phyloP scores from a whole-genome alignment of 2,329 filamentous ascomycete genomes.

The Calonectria multiphialidica region DNA sequence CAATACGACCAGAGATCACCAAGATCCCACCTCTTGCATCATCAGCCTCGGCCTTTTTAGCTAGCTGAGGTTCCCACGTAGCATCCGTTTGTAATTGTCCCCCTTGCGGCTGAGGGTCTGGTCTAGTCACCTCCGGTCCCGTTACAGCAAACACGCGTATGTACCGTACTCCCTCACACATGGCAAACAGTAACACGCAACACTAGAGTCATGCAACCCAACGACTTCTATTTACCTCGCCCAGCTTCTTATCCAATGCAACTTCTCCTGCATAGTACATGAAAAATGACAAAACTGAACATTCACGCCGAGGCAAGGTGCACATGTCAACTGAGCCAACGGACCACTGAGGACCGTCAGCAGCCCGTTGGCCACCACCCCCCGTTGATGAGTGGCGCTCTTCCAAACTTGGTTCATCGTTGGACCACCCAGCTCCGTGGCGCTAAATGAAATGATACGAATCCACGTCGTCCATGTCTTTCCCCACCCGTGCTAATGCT shows the following conservation, averaged over 20 bases:
- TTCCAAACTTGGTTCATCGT: neutral
- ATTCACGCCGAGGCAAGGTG: neutral
- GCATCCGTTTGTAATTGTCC: neutral
- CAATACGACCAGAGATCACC: neutral
- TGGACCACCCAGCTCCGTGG: neutral
- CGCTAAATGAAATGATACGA: constrained; percentile 4
- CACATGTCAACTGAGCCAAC: neutral
- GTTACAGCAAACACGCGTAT: neutral
- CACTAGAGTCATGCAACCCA: neutral
- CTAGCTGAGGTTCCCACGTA: neutral
- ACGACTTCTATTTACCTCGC: neutral
- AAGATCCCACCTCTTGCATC: neutral
- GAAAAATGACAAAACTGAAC: neutral
- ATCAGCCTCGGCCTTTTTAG: neutral
- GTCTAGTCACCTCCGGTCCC: neutral
- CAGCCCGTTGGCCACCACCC: neutral
- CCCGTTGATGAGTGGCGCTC: neutral
- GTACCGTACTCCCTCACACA: too few species aligned
- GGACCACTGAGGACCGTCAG: neutral
- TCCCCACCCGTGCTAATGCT: neutral
- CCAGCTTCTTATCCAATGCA: neutral
- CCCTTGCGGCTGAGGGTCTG: neutral
- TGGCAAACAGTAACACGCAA: neutral
- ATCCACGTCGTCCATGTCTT: neutral
- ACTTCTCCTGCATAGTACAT: constrained; percentile 13